Evolutionary conservation across 2,329 filamentous ascomycete genomes (phyloP).

Genomic region (Parascedosporium putredinis): DNA sequence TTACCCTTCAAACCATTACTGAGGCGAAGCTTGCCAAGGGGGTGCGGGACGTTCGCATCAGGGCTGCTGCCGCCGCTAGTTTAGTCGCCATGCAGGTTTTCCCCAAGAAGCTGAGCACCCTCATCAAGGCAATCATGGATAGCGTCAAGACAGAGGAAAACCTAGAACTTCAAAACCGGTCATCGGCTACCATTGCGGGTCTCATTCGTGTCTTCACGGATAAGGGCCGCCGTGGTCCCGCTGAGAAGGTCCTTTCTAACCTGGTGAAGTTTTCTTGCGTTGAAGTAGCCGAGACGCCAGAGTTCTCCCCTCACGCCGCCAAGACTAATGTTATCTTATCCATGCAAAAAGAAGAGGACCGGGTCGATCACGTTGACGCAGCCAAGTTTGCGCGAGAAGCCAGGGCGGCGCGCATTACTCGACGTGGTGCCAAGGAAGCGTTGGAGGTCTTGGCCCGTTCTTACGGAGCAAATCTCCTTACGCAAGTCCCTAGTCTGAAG

Average conservation of each 20-base stretch:
- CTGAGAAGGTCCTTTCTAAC: conserved; percentile 93
- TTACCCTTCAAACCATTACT: conserved; percentile 60
- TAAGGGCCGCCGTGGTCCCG: conserved; percentile 69
- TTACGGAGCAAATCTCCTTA: conserved; percentile 69
- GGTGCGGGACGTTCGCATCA: conserved; percentile 74
- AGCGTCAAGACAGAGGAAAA: conserved; percentile 95
- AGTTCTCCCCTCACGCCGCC: conserved; percentile 73
- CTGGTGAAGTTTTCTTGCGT: conserved; percentile 96
- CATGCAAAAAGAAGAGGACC: conserved; percentile 92
- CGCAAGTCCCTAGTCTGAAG: conserved; percentile 74
- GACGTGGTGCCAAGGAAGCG: conserved; percentile 87
- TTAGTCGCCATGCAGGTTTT: conserved; percentile 78
- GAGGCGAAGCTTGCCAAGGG: conserved; percentile 73
- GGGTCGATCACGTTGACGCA: conserved; percentile 83
- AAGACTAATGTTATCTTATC: conserved; percentile 79
- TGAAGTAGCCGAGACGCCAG: conserved; percentile 93
- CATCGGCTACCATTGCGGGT: conserved; percentile 71
- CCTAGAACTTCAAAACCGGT: conserved; percentile 73
- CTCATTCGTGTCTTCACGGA: conserved; percentile 81
- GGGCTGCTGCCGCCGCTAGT: conserved; percentile 76
- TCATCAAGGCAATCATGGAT: conserved; percentile 98
- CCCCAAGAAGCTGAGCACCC: conserved; percentile 83
- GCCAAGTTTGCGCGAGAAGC: conserved; percentile 84
- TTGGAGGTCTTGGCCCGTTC: conserved; percentile 74
- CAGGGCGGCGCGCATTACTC: conserved; percentile 77